These are phyloP conservation scores for Albifimbria verrucaria DNA, from an alignment of 2,329 filamentous ascomycete genomes.

Conservation along the genomic window DNA sequence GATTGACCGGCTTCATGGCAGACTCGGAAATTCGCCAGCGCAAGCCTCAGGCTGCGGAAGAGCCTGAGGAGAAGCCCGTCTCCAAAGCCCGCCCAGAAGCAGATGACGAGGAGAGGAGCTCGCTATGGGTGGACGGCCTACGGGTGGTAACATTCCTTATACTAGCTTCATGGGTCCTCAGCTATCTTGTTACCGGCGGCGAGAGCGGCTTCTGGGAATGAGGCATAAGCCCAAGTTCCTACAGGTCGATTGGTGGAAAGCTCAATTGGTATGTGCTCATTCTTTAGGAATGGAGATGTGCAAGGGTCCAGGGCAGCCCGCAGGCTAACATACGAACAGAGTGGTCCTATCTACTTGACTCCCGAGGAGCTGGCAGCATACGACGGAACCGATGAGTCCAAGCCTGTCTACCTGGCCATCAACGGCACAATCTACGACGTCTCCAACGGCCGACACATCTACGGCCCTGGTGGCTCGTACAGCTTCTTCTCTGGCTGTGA, in stretches of 20 bases:
- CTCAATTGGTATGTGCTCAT: conserved; percentile 51
- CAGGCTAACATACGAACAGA: conserved; percentile 27
- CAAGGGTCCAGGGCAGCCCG: neutral
- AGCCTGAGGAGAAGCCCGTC: conserved; percentile 20
- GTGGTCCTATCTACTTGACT: conserved; percentile 66
- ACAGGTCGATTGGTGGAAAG: conserved; percentile 54
- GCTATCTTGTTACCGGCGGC: conserved; percentile 72
- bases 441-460: conserved; percentile 62
- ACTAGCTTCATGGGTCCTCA: conserved; percentile 64
- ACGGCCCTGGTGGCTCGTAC: conserved; percentile 84
- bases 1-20: conserved; percentile 34
- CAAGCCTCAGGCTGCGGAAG: conserved; percentile 29
- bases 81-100: conserved; percentile 19
- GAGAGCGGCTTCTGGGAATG: conserved; percentile 67
- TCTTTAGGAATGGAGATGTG: neutral
- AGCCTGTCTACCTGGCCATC: conserved; percentile 87
- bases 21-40: conserved; percentile 41
- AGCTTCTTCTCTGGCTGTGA: conserved; percentile 83
- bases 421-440: conserved; percentile 88
- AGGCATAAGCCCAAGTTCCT: conserved; percentile 61
- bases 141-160: conserved; percentile 66
- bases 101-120: conserved; percentile 56
- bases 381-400: conserved; percentile 70
- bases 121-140: conserved; percentile 60
- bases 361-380: conserved; percentile 69